phyloP scores from a whole-genome alignment of 208 protist species.

The Novymonas esmeraldas region DNA sequence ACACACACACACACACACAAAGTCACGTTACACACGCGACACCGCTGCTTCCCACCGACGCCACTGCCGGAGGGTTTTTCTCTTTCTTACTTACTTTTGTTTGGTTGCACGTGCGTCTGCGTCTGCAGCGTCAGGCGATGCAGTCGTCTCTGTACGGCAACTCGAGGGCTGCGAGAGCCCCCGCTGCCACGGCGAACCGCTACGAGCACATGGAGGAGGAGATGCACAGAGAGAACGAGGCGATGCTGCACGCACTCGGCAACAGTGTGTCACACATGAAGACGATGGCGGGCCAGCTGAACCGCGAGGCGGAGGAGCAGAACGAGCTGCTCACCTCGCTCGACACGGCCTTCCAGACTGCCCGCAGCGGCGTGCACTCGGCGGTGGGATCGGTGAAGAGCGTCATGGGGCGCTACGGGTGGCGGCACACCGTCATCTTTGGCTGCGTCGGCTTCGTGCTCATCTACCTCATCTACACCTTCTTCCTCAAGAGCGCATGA shows the following conservation, averaged over 20 bases:
- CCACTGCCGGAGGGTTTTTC: too few species aligned
- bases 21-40: too few species aligned
- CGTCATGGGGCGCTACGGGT: conserved; percentile 70
- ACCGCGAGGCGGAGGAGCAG: conserved; percentile 73
- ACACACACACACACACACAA: too few species aligned
- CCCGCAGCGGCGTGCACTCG: conserved; percentile 56
- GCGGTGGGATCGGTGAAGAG: conserved; percentile 51
- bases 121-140: conserved; percentile 31
- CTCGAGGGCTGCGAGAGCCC: not conserved
- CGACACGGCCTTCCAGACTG: conserved; percentile 45
- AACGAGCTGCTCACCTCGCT: conserved; percentile 66
- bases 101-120: not conserved
- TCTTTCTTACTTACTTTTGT: too few species aligned
- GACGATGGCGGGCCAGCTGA: conserved; percentile 50
- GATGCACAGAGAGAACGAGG: conserved; percentile 78
- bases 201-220: conserved; percentile 70
- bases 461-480: conserved; percentile 39
- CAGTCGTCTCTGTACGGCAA: conserved; percentile 68
- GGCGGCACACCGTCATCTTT: conserved; percentile 49
- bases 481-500: conserved; percentile 14
- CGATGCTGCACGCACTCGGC: conserved; percentile 67
- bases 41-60: too few species aligned
- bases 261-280: conserved; percentile 69
- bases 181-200: conserved; percentile 4
- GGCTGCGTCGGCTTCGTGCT: conserved; percentile 40